Evolutionary conservation across 768 basidiomycete species (phyloP), one percentile per base, ranked within the genome.

Genomic region (Kwoniella sp.): DNA sequence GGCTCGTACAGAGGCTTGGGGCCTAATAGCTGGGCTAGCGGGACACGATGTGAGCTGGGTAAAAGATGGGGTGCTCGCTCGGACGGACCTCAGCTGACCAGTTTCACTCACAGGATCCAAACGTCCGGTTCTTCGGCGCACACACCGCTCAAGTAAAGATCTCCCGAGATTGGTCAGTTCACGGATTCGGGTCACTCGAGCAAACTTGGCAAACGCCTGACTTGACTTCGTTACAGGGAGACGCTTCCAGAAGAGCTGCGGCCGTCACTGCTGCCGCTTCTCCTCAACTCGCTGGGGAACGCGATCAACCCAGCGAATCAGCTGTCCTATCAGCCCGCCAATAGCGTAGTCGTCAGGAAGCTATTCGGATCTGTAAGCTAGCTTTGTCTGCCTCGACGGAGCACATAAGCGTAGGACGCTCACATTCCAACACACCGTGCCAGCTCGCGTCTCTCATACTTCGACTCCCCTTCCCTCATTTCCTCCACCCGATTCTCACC

Each of bases 121-220:
- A 92, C 73, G 91, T 95, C 11, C 90, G 93, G 78, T 97, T 95
- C 84, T 95, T 92, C 74, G 92, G 93, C 1, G 93, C 93, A 4
- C 93, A 96, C 73, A 96, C 92, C 0, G 87, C 89, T 1, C 92
- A 94, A 76, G 90, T 94, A 67, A 97, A 97, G 85, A 92, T 95
- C 68, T 87, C 90, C 15, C 84, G 93, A 68, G 93, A 95, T 79
- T 95, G 93, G 93, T 93, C 47, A 29, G 41, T 45, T 45, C n/a
- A n/a, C n/a, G n/a, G n/a, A n/a, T n/a, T n/a, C n/a, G n/a, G n/a
- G n/a, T n/a, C n/a, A n/a, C n/a, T n/a, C n/a, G 48, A 50, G 9
- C 48, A 50, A 23, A 17, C 25, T 25, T 8, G 15, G 29, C 51
- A 28, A 22, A 26, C 53, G 28, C 4, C 20, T 54, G 41, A 45